Conservation (phyloP, 2,329 filamentous ascomycete species). For the Ophiosphaerella herpotricha region DNA sequence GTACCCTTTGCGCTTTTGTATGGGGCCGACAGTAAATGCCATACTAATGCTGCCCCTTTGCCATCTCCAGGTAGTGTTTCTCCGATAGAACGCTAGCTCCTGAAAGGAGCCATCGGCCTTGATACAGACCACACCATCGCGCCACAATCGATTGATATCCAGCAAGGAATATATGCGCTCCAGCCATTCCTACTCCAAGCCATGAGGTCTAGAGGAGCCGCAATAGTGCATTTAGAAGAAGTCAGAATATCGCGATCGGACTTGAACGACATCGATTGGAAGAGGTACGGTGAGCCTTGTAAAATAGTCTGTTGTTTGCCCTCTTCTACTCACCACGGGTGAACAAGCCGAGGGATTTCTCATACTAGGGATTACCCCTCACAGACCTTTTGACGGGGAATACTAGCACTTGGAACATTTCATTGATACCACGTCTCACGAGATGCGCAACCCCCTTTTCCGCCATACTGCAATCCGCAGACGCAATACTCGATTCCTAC, state of each 20-base stretch:
- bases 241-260: slow-evolving; percentile 31
- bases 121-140: slow-evolving; percentile 29
- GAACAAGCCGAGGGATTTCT: slow-evolving; percentile 47
- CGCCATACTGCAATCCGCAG: slow-evolving; percentile 51
- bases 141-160: slow-evolving; percentile 28
- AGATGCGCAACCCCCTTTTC: slow-evolving; percentile 53
- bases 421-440: slow-evolving; percentile 45
- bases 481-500: slow-evolving; percentile 41
- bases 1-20: slow-evolving; percentile 34
- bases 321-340: slow-evolving; percentile 42
- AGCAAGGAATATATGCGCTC: slow-evolving; percentile 22
- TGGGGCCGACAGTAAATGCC: slow-evolving; percentile 18
- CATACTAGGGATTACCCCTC: slow-evolving; percentile 47
- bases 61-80: slow-evolving; percentile 18
- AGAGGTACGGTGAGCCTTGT: slow-evolving; percentile 44
- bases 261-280: slow-evolving; percentile 34
- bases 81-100: slow-evolving; percentile 18
- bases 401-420: slow-evolving; percentile 46
- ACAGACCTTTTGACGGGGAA: slow-evolving; percentile 44
- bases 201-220: slow-evolving; percentile 32
- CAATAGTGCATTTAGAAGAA: slow-evolving; percentile 36
- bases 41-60: slow-evolving; percentile 18
- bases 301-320: slow-evolving; percentile 41
- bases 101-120: slow-evolving; percentile 34
- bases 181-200: slow-evolving; percentile 31